Evolutionary conservation across 148 eudicot species (phyloP), one percentile per base, ranked within the genome.

Genomic region (Fagopyrum tataricum): DNA sequence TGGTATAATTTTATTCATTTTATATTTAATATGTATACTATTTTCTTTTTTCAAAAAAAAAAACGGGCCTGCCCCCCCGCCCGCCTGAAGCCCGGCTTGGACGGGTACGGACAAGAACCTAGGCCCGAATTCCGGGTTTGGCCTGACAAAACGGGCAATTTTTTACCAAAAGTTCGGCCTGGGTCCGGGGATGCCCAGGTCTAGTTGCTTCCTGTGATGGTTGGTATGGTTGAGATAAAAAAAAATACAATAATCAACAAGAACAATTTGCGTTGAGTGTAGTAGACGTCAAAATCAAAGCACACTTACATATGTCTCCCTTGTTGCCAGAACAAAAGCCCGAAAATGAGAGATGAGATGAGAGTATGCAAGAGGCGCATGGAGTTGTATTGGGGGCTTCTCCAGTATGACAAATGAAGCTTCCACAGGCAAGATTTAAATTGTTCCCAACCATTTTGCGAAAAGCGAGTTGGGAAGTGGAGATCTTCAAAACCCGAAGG

Each of bases 351-450:
- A 58, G 93, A 83, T 26, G 88, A 47, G 15, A 84, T 7, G 20
- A 88, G 71, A 69, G 79, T 59, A 75, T 73, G 78, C 4, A 76
- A 4, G 6, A 71, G 71, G 39, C 94, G 93, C 72, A 20, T 76
- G 77, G 86, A 76, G 84, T 86, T 93, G 86, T 88, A 93, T 4
- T 91, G 77, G 58, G 98, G 96, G 78, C 84, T 93, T 85, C 98
- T 86, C 98, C 98, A 93, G 72, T 90, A 93, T 61, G 98, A 93
- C 77, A 79, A 81, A 64, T 86, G 75, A 44, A 82, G 91, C 80
- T 90, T 93, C 98, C 98, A 90, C 1, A 93, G 83, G 81, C 96
- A 93, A 40, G 85, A 79, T 79, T 78, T 87, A 79, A 84, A 93
- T 48, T 93, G 98, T 69, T 82, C 88, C 93, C 93, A 90, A 58